These are phyloP conservation scores for Fusarium cicatricum DNA, from an alignment of 2,329 filamentous ascomycete genomes.

Conservation along the genomic window DNA sequence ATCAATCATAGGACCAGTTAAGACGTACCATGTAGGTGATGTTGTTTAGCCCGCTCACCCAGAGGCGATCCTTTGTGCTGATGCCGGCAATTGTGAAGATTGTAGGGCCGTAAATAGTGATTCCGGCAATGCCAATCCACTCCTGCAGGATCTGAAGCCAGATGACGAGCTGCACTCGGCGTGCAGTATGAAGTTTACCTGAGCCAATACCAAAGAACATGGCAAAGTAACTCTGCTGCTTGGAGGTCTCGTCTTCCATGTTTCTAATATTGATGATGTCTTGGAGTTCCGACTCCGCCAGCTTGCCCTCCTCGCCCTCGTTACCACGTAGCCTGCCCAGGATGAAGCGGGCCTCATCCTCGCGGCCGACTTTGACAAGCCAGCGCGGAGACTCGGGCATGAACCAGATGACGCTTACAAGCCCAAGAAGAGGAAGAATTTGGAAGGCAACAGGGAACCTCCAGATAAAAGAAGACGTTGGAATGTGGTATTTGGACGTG, in stretches of 20 bases:
- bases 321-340: slow-evolving; percentile 69
- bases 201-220: slow-evolving; percentile 75
- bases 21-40: no score
- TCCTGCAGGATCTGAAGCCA: no score
- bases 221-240: slow-evolving; percentile 66
- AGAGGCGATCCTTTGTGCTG: no score
- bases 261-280: slow-evolving; percentile 71
- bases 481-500: no score
- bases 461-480: slow-evolving; percentile 74
- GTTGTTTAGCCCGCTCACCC: no score
- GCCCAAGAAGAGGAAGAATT: slow-evolving; percentile 67
- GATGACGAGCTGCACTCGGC: slow-evolving; percentile 73
- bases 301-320: slow-evolving; percentile 68
- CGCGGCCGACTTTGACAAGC: slow-evolving; percentile 71
- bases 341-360: slow-evolving; percentile 73
- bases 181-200: slow-evolving; percentile 70
- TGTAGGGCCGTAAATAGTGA: no score
- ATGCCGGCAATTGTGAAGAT: no score
- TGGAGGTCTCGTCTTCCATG: slow-evolving; percentile 68
- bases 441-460: slow-evolving; percentile 76
- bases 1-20: no score
- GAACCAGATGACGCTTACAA: slow-evolving; percentile 70
- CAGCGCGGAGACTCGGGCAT: slow-evolving; percentile 76
- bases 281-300: no score
- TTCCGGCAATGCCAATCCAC: no score